Percentiles rank a stretch among this genome's conserved stretches.
Conservation (phyloP, 2,329 filamentous ascomycete genomes). For the Paraphaeosphaeria minitans region DNA sequence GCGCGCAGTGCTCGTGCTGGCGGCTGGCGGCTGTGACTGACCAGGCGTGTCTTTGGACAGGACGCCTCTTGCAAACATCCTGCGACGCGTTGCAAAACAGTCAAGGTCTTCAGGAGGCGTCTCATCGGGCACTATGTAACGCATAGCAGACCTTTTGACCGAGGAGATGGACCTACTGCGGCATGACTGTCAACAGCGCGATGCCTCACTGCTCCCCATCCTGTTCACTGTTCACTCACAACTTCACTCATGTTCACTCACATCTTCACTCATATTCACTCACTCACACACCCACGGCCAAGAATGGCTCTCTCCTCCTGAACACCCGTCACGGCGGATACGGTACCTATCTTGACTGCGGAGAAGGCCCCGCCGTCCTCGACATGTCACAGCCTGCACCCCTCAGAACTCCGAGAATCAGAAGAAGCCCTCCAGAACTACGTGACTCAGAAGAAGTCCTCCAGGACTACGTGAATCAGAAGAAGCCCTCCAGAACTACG, state of each 20-base stretch:
- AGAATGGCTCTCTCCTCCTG: not conserved
- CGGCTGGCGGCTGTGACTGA: not conserved
- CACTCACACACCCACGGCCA: not conserved
- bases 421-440: too few relatives aligned
- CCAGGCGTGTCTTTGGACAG: not conserved
- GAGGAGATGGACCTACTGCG: not conserved
- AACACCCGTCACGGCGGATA: constrained; percentile 1
- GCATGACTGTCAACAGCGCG: not conserved
- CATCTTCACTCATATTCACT: not conserved
- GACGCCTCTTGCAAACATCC: not conserved
- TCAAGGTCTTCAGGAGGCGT: not conserved
- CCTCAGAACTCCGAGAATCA: too few relatives aligned
- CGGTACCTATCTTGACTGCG: too few relatives aligned
- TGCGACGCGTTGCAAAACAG: not conserved
- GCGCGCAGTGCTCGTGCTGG: not conserved
- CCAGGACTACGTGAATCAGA: too few relatives aligned
- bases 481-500: too few relatives aligned
- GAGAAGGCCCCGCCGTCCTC: constrained; percentile 2
- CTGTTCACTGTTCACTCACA: not conserved
- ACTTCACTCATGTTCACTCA: not conserved
- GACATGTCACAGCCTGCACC: not conserved
- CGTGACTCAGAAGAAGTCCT: too few relatives aligned
- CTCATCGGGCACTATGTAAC: too few relatives aligned
- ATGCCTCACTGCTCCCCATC: not conserved
- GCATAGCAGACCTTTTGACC: not conserved